These are phyloP conservation scores for Nicotiana rustica DNA, from an alignment of 305 asterid species.

Conservation along the genomic window DNA sequence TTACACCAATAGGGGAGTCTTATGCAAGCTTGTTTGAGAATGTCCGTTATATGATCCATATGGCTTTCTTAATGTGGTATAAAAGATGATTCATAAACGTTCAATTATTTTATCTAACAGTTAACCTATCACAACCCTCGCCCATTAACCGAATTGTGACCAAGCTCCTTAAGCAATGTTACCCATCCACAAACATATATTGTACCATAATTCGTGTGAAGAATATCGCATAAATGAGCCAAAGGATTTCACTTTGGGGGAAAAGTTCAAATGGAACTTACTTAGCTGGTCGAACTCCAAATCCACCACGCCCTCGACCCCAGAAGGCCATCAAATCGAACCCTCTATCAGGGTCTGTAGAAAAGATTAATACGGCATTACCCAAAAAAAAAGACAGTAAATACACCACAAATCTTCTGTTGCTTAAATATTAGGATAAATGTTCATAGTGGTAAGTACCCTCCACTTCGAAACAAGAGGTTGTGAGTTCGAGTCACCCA, in stretches of 20 bases:
- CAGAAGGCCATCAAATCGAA: conserved; percentile 52
- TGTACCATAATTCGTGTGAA: neutral
- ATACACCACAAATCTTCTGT: neutral
- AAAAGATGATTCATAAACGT: neutral
- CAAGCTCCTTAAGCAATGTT: neutral
- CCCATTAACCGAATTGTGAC: neutral
- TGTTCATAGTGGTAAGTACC: no score
- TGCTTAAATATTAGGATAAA: conserved; percentile 17
- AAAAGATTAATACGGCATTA: neutral
- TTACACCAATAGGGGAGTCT: no score
- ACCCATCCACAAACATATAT: neutral
- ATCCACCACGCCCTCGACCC: conserved; percentile 55
- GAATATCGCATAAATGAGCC: no score
- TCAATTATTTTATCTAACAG: neutral
- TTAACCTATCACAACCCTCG: neutral
- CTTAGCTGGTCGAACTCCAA: conserved; percentile 47
- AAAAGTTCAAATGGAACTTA: conserved; percentile 52
- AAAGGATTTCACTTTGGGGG: conserved; percentile 49
- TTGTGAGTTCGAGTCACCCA: no score
- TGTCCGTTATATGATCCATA: neutral
- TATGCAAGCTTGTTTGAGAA: no score
- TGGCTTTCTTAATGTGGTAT: neutral
- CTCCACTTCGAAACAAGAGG: no score
- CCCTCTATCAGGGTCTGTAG: neutral
- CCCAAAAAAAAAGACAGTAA: neutral